Evolutionary conservation across 768 basidiomycete species (phyloP), one percentile per base, ranked within the genome.

Genomic region (Asterophora lycoperdoides): DNA sequence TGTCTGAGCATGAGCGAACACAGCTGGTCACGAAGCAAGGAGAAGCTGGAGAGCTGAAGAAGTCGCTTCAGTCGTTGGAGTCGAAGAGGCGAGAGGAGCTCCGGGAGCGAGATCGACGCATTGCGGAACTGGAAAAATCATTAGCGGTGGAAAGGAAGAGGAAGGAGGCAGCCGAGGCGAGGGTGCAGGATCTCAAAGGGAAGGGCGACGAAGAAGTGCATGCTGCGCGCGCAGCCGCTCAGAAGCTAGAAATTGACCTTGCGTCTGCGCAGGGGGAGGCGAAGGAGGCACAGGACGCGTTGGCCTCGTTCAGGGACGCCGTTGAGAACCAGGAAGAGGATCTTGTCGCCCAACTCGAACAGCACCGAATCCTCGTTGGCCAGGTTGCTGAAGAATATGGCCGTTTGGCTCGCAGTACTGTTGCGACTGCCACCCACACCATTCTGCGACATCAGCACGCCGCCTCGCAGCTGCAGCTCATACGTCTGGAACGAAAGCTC

Each of bases 401-500:
- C 2, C 66, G 64, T n/a, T 69, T 84, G 5, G 75, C 72, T 4
- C 65, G 71, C 6, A 61, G 67, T 26, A 71, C 76, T 2, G 69
- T 81, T 10, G 56, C 73, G 5, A 53, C 56, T 35, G 52, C 64
- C 18, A 60, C 64, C 1, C 66, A 77, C 52, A 58, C 59, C 15
- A 53, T 58, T 6, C 68, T 84, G 30, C 69, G 71, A 59, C 64
- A 68, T 28, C 68, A 74, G 23, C 64, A 75, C 49, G 46, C 64
- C 1, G 54, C 62, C 4, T 51, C 74, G 26, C 74, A 74, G 46
- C 54, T 77, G 8, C 74, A 70, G 7, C 64, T 69, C 19, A 62
- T 72, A 20, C 80, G 84, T 23, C 66, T 87, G 10, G 80, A 85
- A 56, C 79, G 86, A 51, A 86, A 83, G 62, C 68, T 87, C 11